Base-by-base conservation (phyloP, 306 rosid genomes). In the Cucurbita ficifolia region DNA sequence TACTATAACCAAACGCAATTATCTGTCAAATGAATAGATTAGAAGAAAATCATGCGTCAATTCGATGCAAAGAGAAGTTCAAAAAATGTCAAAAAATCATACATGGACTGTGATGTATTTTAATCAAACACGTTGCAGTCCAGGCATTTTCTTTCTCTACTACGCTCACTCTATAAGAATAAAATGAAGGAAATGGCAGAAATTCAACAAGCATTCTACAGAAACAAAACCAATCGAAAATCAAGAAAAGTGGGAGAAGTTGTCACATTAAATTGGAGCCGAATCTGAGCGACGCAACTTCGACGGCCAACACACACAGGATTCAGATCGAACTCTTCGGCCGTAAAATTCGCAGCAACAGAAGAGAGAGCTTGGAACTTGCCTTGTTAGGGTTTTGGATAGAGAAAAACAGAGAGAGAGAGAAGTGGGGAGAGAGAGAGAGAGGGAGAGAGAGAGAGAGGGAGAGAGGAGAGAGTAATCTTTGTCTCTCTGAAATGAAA, bases 401-500 rank as follows among this genome's bases (percentile, higher is more conserved):
- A 49, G 22, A 58, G 61, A 49, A n/a, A 14, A 49, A 49, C 7
- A 49, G n/a, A 70, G 45, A 24, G 3, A 11, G 16, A 55, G 63
- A 17, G n/a, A 38, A n/a, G n/a, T n/a, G n/a, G n/a, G n/a, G n/a
- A 57, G 60, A 48, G 52, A 13, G 13, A 48, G 5, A 48, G 17
- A 70, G 45, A 22, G 3, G 6, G 16, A 55, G 63, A 72, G 63
- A 17, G n/a, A 38, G 48, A 8, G 62, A 13, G 36, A 2, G 22
- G 2, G 29, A 46, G 51, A 29, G 1, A 33, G 39, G 56, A 57
- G 65, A 13, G 77, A 74, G 77, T 8, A 35, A 36, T 36, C 70
- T 69, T 38, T 74, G 81, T 62, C 76, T 79, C 75, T 76, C 62
- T 62, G 79, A 65, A 58, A 73, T 17, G 59, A 68, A 76, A 73